Base-by-base conservation (phyloP, 31 red algal genomes). In the Odonthalia washingtoniensis region DNA sequence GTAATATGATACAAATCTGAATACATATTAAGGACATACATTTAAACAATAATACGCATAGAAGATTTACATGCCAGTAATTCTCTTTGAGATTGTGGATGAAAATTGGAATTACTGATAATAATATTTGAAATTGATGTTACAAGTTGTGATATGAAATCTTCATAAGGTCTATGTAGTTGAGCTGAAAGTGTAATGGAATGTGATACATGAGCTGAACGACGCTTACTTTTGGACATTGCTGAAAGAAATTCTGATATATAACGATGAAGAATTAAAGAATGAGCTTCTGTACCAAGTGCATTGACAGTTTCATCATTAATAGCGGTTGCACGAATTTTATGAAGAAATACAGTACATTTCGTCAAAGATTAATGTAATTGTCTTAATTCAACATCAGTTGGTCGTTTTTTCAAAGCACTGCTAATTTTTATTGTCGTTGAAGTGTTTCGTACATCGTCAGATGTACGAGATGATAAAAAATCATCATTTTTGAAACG, bases 331-430 rank as follows among this genome's bases (percentile, higher is more conserved):
- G 60, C 74, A 28, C 89, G 88, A 70, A 98, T 89, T 70, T 90
- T 93, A 53, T 93, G 86, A n/a, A 98, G 70, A 76, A 98, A 98
- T 28, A 87, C 96, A 18, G 89, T 95, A 72, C 96, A 98, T 53
- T 95, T 95, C 89, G 95, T 98, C 35, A 98, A 60, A 27, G 93
- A 95, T 4, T 90, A 89, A 76, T 98, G 93, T 5, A 95, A 79
- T 49, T 90, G 80, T 57, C 92, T 60, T 28, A 94, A 67, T 75
- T 94, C 86, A 57, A 86, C 44, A 64, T 89, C 92, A 0, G 86
- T 86, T 26, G 73, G 86, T n/a, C 92, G 67, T 26, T 82, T 76
- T 33, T 81, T 83, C 33, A 27, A 17, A 6, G 78, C 28, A n/a
- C n/a, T n/a, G n/a, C n/a, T n/a, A n/a, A n/a, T n/a, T n/a, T n/a